Conservation (phyloP, 306 rosid genomes). For the Trifolium fragiferum region DNA sequence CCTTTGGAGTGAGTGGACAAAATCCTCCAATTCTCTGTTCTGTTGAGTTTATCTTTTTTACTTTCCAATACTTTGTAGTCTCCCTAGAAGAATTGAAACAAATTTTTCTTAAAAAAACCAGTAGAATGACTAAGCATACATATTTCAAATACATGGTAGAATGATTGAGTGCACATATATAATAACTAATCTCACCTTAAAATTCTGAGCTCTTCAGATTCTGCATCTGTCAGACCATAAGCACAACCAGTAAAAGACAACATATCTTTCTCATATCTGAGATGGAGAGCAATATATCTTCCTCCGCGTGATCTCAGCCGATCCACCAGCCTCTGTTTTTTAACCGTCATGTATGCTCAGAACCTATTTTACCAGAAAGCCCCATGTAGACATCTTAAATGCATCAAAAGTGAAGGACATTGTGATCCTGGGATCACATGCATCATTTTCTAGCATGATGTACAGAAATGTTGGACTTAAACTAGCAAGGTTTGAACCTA, state of each 20-base stretch:
- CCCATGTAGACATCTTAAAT: constrained; percentile 94
- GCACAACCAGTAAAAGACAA: constrained; percentile 91
- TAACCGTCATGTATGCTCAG: constrained; percentile 96
- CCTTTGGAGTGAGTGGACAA: constrained; percentile 94
- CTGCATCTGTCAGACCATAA: constrained; percentile 74
- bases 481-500: constrained; percentile 35
- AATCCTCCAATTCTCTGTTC: constrained; percentile 87
- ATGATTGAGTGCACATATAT: constrained; percentile 5
- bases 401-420: constrained; percentile 54
- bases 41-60: constrained; percentile 77
- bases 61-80: constrained; percentile 88
- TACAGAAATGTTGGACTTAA: constrained; percentile 35
- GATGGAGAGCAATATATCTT: constrained; percentile 92
- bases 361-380: constrained; percentile 90
- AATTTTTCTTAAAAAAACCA: neutral
- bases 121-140: constrained; percentile 5
- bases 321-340: constrained; percentile 96
- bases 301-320: constrained; percentile 80
- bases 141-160: constrained; percentile 18
- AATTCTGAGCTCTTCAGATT: constrained; percentile 86
- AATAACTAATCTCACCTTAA: constrained; percentile 67
- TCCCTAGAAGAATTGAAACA: constrained; percentile 64
- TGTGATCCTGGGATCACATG: constrained; percentile 48
- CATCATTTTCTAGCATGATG: constrained; percentile 47
- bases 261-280: constrained; percentile 97